These are phyloP conservation scores for Kernera saxatilis DNA, from an alignment of 345 rosid species.

Conservation along the genomic window DNA sequence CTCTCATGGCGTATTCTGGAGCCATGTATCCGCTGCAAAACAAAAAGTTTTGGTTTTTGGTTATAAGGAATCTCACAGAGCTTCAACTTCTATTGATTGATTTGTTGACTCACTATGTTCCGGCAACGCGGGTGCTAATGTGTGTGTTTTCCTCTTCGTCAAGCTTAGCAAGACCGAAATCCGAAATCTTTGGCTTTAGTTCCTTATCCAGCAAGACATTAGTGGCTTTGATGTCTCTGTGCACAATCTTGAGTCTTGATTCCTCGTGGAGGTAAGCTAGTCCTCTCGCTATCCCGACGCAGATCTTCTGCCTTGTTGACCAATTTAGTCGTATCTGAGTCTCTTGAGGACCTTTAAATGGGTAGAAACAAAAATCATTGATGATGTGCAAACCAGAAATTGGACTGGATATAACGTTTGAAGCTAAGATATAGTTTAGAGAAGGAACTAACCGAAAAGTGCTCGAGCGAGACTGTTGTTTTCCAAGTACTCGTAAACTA, in stretches of 20 bases:
- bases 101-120: slow-evolving; percentile 37
- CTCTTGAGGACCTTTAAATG: slow-evolving; percentile 27
- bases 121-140: slow-evolving; percentile 46
- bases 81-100: neutral
- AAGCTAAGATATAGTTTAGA: neutral
- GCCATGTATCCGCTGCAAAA: slow-evolving; percentile 43
- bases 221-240: slow-evolving; percentile 49
- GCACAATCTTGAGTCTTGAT: slow-evolving; percentile 43
- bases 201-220: slow-evolving; percentile 43
- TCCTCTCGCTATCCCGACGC: slow-evolving; percentile 49
- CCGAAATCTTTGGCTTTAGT: slow-evolving; percentile 40
- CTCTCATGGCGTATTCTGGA: slow-evolving; percentile 49
- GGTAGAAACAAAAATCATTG: neutral
- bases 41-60: neutral
- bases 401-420: no score
- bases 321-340: slow-evolving; percentile 33
- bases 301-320: slow-evolving; percentile 39
- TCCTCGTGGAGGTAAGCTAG: slow-evolving; percentile 47
- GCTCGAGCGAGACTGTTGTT: slow-evolving; percentile 53
- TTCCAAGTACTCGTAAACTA: slow-evolving; percentile 53
- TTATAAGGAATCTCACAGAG: neutral
- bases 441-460: slow-evolving; percentile 32
- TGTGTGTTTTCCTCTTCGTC: slow-evolving; percentile 46
- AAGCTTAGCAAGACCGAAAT: slow-evolving; percentile 48
- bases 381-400: neutral